These are phyloP conservation scores for Nemania sp. DNA, from an alignment of 2,329 filamentous ascomycete species.

Conservation along the genomic window DNA sequence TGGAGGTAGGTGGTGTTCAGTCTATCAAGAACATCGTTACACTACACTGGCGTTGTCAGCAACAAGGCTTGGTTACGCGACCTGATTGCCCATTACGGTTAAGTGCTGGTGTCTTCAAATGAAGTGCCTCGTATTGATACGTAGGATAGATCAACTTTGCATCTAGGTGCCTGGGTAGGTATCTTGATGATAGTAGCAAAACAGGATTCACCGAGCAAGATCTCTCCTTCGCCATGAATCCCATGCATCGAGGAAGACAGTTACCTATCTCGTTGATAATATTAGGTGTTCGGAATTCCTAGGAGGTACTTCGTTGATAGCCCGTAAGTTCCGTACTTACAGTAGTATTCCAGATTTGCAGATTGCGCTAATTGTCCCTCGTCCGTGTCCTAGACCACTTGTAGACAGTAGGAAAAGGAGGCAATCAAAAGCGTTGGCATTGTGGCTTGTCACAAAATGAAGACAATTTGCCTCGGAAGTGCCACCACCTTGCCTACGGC, in stretches of 20 bases:
- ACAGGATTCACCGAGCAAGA: too few relatives aligned
- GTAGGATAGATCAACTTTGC: too few relatives aligned
- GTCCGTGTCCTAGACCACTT: not conserved
- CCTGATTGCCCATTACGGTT: not conserved
- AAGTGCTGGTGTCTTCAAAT: not conserved
- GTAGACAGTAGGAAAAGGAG: not conserved
- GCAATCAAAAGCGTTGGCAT: constrained; percentile 1
- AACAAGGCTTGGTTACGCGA: not conserved
- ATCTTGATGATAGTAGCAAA: too few relatives aligned
- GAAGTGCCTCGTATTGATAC: too few relatives aligned
- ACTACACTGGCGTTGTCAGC: not conserved
- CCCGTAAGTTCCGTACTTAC: not conserved
- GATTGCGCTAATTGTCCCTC: not conserved
- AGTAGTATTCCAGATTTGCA: not conserved
- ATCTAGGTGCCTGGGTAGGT: too few relatives aligned
- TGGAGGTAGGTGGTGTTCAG: not conserved
- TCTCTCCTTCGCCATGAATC: too few relatives aligned
- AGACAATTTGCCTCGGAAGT: not conserved
- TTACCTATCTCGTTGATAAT: constrained; percentile 12
- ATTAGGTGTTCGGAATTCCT: too few relatives aligned
- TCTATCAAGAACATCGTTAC: constrained; percentile 2
- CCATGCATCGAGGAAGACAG: constrained; percentile 16
- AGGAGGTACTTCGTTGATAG: too few relatives aligned
- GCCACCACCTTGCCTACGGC: too few relatives aligned
- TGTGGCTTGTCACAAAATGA: not conserved